phyloP scores from a whole-genome alignment of 1,284 basidiomycete genomes.

The Mycosarcoma mackinlayi region DNA sequence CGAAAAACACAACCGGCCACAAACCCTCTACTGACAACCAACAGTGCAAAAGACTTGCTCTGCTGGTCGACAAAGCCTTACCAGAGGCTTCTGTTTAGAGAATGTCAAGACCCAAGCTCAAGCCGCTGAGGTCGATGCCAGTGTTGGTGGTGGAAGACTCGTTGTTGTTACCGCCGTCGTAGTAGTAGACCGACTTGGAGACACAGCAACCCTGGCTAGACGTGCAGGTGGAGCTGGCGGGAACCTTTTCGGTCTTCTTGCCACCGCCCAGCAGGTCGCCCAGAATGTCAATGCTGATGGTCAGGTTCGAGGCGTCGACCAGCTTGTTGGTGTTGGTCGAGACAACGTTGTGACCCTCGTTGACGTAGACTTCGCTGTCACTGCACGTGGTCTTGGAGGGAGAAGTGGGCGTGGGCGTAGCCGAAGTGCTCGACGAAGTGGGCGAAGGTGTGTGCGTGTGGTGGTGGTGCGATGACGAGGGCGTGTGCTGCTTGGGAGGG shows the following conservation, averaged over 20 bases:
- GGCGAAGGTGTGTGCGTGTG: not conserved
- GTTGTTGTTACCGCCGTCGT: constrained; percentile 50
- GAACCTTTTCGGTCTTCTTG: constrained; percentile 27
- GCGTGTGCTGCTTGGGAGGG: not conserved
- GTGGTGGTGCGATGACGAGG: constrained; percentile 3
- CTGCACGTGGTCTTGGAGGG: constrained; percentile 24
- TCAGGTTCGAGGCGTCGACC: constrained; percentile 37
- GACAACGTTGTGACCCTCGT: constrained; percentile 53
- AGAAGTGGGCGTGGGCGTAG: constrained; percentile 8
- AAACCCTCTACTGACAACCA: no score
- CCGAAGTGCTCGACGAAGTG: constrained; percentile 2
- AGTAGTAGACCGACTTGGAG: constrained; percentile 37
- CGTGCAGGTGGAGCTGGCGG: constrained; percentile 30
- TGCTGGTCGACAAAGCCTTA: no score
- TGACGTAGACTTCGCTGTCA: constrained; percentile 29
- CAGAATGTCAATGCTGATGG: constrained; percentile 32
- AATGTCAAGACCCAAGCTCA: constrained; percentile 44
- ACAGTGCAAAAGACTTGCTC: no score
- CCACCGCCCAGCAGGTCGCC: constrained; percentile 18
- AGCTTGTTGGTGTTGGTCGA: constrained; percentile 44
- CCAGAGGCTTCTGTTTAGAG: constrained; percentile 12
- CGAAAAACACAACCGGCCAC: no score
- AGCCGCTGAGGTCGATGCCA: constrained; percentile 32
- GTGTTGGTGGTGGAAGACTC: constrained; percentile 39
- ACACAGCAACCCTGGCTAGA: constrained; percentile 40